phyloP scores from a whole-genome alignment of 1,139 yeast genomes.

The Kodamaea alishanica region DNA sequence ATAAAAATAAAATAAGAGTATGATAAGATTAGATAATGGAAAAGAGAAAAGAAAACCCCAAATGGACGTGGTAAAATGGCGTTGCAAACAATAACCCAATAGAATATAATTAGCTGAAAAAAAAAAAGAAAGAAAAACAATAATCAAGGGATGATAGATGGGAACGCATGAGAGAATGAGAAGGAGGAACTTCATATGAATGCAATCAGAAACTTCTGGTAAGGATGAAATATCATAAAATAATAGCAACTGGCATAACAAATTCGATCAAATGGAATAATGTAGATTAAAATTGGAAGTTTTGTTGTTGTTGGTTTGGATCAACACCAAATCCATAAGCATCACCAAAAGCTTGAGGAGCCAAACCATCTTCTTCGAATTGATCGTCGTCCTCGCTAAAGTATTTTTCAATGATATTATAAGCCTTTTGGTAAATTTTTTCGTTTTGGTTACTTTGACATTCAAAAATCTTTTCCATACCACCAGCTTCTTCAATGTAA shows the following conservation, averaged over 20 bases:
- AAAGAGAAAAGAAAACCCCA: too few species aligned
- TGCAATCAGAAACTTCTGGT: too few species aligned
- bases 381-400: slow-evolving; percentile 76
- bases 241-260: slow-evolving; percentile 4
- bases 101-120: too few species aligned
- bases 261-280: slow-evolving; percentile 1
- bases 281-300: slow-evolving; percentile 43
- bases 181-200: too few species aligned
- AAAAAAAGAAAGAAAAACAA: too few species aligned
- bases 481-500: slow-evolving; percentile 96
- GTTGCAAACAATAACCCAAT: too few species aligned
- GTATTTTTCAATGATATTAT: slow-evolving; percentile 82
- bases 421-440: slow-evolving; percentile 89
- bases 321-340: slow-evolving; percentile 83
- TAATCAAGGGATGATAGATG: neutral
- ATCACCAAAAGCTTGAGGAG: slow-evolving; percentile 80
- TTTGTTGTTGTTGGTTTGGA: slow-evolving; percentile 39
- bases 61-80: too few species aligned
- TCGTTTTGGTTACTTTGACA: slow-evolving; percentile 92
- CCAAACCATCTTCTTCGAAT: slow-evolving; percentile 73
- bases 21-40: too few species aligned
- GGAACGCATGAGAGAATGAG: neutral
- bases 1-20: too few species aligned
- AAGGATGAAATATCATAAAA: neutral
- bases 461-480: slow-evolving; percentile 92